A percentile compares a stretch with the other conserved stretches of the same genome.
Conservation (phyloP, 2,329 filamentous ascomycete genomes). For the Teratosphaeriaceae sp. region DNA sequence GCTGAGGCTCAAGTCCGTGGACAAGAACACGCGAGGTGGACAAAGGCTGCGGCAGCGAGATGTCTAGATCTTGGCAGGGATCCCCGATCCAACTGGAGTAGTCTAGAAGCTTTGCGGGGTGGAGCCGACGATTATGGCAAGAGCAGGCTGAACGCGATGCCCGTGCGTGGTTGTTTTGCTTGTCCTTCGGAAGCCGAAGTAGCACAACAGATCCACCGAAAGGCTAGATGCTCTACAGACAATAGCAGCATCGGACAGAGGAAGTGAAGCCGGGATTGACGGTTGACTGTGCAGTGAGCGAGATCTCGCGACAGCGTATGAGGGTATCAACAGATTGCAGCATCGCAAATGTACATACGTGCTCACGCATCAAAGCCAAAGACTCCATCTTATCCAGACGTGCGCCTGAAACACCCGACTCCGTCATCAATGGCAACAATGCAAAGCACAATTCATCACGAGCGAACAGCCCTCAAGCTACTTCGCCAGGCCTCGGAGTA, state of each 20-base stretch:
- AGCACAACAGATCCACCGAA: neutral
- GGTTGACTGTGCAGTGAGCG: neutral
- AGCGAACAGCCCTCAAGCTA: conserved; percentile 15
- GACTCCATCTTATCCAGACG: too few species aligned
- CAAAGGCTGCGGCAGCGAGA: conserved; percentile 9
- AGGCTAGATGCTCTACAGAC: neutral
- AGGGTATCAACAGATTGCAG: conserved; percentile 2
- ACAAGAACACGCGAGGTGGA: conserved; percentile 10
- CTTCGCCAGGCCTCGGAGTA: conserved; percentile 26
- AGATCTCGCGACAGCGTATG: neutral
- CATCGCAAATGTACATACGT: conserved; percentile 7
- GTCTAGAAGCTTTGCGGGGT: conserved; percentile 4
- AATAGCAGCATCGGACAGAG: neutral
- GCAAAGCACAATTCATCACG: conserved; percentile 4
- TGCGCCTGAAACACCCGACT: too few species aligned
- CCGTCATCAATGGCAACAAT: conserved; percentile 14
- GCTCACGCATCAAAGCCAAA: too few species aligned
- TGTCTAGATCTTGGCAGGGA: neutral
- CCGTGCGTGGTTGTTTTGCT: neutral
- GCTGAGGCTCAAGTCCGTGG: conserved; percentile 6
- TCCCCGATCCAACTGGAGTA: neutral
- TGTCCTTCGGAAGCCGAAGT: neutral
- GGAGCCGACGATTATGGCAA: neutral
- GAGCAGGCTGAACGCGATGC: neutral
- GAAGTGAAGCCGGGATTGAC: neutral